A percentile compares a stretch with the other conserved stretches of the same genome.
These are phyloP conservation scores for Talaromyces ruber DNA, from an alignment of 495 filamentous ascomycete species.

Conservation along the genomic window DNA sequence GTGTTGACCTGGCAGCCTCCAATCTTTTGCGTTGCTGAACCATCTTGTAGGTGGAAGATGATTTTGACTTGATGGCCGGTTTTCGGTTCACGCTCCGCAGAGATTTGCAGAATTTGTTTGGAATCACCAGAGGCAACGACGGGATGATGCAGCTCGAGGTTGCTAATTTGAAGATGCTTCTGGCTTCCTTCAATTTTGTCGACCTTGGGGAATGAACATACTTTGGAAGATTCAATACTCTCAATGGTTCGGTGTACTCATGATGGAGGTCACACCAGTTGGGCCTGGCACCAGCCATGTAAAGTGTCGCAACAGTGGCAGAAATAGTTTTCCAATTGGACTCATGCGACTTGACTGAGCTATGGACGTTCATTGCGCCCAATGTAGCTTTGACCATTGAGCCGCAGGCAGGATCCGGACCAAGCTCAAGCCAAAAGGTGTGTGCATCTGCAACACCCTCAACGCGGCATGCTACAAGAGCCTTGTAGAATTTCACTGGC, in stretches of 20 bases:
- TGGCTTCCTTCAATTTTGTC: too few species aligned
- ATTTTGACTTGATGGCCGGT: not conserved
- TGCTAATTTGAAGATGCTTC: conserved; percentile 12
- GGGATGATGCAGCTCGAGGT: conserved; percentile 12
- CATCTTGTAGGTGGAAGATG: not conserved
- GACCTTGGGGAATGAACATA: conserved; percentile 14
- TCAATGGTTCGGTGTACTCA: conserved; percentile 31
- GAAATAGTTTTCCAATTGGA: conserved; percentile 38
- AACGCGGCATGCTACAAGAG: not conserved
- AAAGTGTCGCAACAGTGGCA: conserved; percentile 27
- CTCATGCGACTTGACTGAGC: conserved; percentile 18
- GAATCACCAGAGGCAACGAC: not conserved
- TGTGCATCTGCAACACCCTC: conserved; percentile 12
- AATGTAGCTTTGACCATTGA: conserved; percentile 12
- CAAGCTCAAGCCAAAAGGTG: conserved; percentile 18
- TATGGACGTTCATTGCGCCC: not conserved
- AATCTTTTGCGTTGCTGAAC: not conserved
- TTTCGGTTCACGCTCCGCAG: too few species aligned
- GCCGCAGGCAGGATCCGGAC: conserved; percentile 17
- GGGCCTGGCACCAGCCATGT: conserved; percentile 27
- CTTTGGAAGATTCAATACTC: conserved; percentile 32
- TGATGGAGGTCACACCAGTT: conserved; percentile 41
- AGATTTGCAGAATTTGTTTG: too few species aligned
- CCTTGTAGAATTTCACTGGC: conserved; percentile 54
- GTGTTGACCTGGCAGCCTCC: not conserved